These are phyloP conservation scores for Boletus semigastroideus DNA, from an alignment of 1,284 basidiomycete species.

Conservation along the genomic window DNA sequence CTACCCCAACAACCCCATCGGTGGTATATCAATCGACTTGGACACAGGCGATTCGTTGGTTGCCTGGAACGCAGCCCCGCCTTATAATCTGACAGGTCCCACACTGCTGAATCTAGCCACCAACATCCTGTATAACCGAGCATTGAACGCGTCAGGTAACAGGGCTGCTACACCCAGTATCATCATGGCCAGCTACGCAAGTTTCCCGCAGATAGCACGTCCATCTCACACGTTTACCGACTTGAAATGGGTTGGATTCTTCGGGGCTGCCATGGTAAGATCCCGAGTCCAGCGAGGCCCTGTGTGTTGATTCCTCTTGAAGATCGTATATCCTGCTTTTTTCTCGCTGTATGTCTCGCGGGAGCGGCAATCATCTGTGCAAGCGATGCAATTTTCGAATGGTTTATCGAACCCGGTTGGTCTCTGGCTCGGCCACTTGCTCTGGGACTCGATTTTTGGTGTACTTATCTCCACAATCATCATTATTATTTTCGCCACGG, in stretches of 20 bases:
- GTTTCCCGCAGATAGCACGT: slow-evolving; percentile 52
- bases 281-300: not conserved
- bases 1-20: slow-evolving; percentile 51
- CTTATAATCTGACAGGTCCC: slow-evolving; percentile 53
- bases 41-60: slow-evolving; percentile 47
- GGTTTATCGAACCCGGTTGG: slow-evolving; percentile 71
- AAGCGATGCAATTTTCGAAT: slow-evolving; percentile 79
- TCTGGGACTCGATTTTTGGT: slow-evolving; percentile 69
- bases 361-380: slow-evolving; percentile 66
- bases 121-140: slow-evolving; percentile 64
- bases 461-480: slow-evolving; percentile 60
- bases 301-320: not conserved
- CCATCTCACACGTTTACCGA: slow-evolving; percentile 50
- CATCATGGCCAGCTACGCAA: slow-evolving; percentile 55
- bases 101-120: slow-evolving; percentile 65
- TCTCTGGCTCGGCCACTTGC: slow-evolving; percentile 77
- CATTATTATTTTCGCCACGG: slow-evolving; percentile 58
- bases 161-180: slow-evolving; percentile 39
- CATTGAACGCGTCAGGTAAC: slow-evolving; percentile 48
- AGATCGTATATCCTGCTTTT: slow-evolving; percentile 79
- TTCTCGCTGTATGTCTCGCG: slow-evolving; percentile 73
- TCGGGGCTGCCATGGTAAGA: slow-evolving; percentile 65
- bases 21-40: slow-evolving; percentile 60
- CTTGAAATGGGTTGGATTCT: slow-evolving; percentile 68
- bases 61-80: slow-evolving; percentile 61